Evolutionary conservation across 345 rosid species (phyloP), one percentile per base, ranked within the genome.

Genomic region (Triadica sebifera): DNA sequence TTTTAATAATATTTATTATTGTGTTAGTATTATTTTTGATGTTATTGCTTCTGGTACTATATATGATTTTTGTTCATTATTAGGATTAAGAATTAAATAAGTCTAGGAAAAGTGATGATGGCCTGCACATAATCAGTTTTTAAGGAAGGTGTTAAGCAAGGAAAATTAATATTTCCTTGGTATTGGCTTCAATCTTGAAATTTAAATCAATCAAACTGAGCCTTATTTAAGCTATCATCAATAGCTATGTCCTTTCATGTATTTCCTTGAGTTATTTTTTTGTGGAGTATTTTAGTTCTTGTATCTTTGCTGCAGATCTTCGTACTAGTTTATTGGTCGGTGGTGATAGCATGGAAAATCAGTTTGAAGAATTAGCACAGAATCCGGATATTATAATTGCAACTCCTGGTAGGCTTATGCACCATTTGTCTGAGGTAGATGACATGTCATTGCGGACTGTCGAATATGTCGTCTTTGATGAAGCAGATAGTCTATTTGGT

Each of bases 401-500:
- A 29, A 90, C 98, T 12, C 99, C 99, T 43, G 98, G 99, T 67
- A 86, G 99, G 75, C 83, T 95, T 15, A 90, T 95, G 99, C 98
- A 93, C 84, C 98, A 88, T 83, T 85, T 95, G 61, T 73, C 89
- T 3, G 99, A 95, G 84, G 91, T 94, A 19, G 98, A 95, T 66
- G 96, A 93, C 69, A 95, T 91, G 97, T 77, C 97, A 0, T 86
- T 95, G 76, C 84, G 86, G 45, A 84, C 92, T 0, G 98, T 93
- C 63, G 99, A 95, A 68, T 95, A 93, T 84, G 96, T 93, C 51
- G 99, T 95, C 74, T 95, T 95, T 66, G 99, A 95, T 77, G 99
- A 95, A 79, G 99, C 97, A 0, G 99, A 95, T 74, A 86, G 96
- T 81, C 81, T 93, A 0, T 95, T 95, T 58, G 98, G 93, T 51